These are phyloP conservation scores for Dorcoceras hygrometricum DNA, from an alignment of 257 asterid genomes.

Conservation along the genomic window DNA sequence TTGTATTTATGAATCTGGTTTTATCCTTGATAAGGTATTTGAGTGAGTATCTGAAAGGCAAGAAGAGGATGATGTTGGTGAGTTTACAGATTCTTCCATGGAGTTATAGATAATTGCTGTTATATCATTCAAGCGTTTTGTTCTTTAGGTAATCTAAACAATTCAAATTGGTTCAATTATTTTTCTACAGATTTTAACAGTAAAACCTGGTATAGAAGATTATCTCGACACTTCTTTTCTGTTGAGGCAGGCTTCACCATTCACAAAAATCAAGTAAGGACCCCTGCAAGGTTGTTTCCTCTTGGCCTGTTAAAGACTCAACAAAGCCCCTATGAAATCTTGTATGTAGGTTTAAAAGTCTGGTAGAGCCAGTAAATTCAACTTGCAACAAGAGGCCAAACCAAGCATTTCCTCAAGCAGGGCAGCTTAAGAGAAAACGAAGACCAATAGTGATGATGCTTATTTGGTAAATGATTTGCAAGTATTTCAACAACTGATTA, in stretches of 20 bases:
- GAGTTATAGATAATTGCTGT: too few species aligned
- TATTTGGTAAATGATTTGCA: constrained; percentile 42
- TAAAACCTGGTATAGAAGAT: constrained; percentile 84
- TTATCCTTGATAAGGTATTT: constrained; percentile 47
- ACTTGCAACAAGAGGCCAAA: constrained; percentile 64
- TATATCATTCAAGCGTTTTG: constrained; percentile 14
- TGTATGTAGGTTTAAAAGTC: constrained; percentile 55
- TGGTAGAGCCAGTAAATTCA: constrained; percentile 45
- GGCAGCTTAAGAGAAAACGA: constrained; percentile 69
- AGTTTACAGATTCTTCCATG: constrained; percentile 30
- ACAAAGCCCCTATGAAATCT: constrained; percentile 15
- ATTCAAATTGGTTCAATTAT: constrained; percentile 17
- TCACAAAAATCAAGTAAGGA: constrained; percentile 73
- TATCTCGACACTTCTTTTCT: constrained; percentile 79
- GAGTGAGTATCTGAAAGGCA: constrained; percentile 92
- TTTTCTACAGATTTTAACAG: constrained; percentile 76
- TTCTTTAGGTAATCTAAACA: neutral
- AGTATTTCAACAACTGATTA: constrained; percentile 13
- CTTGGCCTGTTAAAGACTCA: constrained; percentile 11
- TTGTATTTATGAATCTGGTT: constrained; percentile 19
- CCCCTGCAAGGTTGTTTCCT: constrained; percentile 2
- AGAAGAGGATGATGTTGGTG: constrained; percentile 95
- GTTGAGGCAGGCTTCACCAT: constrained; percentile 91
- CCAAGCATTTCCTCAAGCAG: constrained; percentile 50
- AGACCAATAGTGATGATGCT: constrained; percentile 41